phyloP scores from a whole-genome alignment of 1,284 basidiomycete species.

The Apiotrichum laibachii region DNA sequence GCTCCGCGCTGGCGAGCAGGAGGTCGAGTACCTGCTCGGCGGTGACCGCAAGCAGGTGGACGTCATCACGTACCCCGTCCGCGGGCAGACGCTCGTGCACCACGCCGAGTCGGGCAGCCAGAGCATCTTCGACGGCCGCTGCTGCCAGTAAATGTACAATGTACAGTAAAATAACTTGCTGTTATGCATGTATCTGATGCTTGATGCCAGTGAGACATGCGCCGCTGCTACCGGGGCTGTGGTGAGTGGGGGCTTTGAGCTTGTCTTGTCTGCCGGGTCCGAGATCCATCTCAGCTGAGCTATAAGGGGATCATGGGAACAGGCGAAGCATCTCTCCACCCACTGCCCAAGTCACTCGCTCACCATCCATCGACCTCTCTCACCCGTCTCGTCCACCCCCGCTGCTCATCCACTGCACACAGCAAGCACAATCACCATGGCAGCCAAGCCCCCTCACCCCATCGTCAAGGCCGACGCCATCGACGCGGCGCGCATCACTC shows the following conservation, averaged over 20 bases:
- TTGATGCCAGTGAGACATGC: neutral
- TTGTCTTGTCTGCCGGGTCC: no score
- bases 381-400: no score
- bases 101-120: conserved; percentile 16
- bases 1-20: conserved; percentile 8
- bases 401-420: neutral
- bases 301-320: no score
- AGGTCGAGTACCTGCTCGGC: conserved; percentile 18
- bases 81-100: conserved; percentile 18
- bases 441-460: conserved; percentile 15
- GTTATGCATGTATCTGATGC: neutral
- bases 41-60: conserved; percentile 18
- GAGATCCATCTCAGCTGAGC: no score
- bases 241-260: no score
- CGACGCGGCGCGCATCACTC: conserved; percentile 7
- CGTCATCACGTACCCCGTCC: conserved; percentile 18
- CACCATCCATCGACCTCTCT: no score
- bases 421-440: neutral
- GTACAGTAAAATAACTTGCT: no score
- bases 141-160: neutral
- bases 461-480: conserved; percentile 24
- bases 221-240: no score
- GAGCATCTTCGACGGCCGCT: conserved; percentile 15
- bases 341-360: no score
- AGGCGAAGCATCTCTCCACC: no score